Evolutionary conservation across 1,139 yeast genomes (phyloP).

Genomic region (Suhomyces coccinellae): DNA sequence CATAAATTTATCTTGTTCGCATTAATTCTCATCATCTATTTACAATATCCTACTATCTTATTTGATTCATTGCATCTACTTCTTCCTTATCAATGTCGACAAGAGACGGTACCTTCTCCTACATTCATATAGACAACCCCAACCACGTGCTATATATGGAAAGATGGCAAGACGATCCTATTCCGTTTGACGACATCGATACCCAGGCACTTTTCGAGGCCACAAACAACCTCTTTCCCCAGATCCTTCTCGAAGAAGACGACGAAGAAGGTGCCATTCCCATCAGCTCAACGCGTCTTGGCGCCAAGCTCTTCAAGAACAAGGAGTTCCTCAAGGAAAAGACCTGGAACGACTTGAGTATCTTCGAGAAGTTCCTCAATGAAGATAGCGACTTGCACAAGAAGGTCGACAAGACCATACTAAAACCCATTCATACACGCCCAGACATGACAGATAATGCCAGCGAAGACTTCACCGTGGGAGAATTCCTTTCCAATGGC

Average conservation of each 20-base stretch:
- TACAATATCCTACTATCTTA: no score
- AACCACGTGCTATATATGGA: slow-evolving; percentile 46
- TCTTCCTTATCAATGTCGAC: slow-evolving; percentile 8
- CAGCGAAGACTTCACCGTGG: slow-evolving; percentile 19
- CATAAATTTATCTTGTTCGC: no score
- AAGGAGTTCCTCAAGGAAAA: slow-evolving; percentile 32
- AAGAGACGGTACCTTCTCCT: slow-evolving; percentile 35
- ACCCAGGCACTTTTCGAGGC: slow-evolving; percentile 40
- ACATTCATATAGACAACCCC: slow-evolving; percentile 39
- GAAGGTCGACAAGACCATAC: slow-evolving; percentile 33
- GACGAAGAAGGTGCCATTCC: slow-evolving; percentile 46
- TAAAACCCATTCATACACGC: slow-evolving; percentile 28
- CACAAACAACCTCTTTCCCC: slow-evolving; percentile 38
- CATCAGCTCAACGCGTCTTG: slow-evolving; percentile 37
- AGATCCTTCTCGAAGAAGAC: slow-evolving; percentile 36
- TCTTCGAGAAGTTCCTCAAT: slow-evolving; percentile 32
- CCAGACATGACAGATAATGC: not conserved
- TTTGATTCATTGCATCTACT: not conserved
- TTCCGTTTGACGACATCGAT: slow-evolving; percentile 46
- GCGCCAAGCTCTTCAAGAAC: slow-evolving; percentile 41
- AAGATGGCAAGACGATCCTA: slow-evolving; percentile 43
- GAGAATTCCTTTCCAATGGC: slow-evolving; percentile 43
- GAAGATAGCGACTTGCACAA: slow-evolving; percentile 21
- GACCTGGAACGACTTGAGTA: slow-evolving; percentile 39
- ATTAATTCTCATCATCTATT: not conserved